Conservation (phyloP, 768 basidiomycete genomes). For the Vararia minispora region DNA sequence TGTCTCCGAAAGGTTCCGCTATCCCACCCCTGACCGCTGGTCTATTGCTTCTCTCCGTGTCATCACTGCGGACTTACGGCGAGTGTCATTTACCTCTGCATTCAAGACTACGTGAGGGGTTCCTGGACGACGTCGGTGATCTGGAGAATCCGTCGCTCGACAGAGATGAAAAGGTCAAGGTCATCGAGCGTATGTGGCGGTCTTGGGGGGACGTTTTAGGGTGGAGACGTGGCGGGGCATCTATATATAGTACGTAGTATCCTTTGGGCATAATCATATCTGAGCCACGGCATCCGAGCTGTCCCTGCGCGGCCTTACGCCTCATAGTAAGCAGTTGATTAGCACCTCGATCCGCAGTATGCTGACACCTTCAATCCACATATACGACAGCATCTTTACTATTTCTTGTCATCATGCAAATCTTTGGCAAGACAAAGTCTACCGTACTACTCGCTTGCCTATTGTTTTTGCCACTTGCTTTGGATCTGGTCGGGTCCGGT, state of each 20-base stretch:
- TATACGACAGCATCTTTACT: too few species aligned
- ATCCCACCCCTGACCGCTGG: conserved; percentile 58
- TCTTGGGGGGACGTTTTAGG: conserved; percentile 66
- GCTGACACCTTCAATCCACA: too few species aligned
- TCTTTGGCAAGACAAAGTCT: too few species aligned
- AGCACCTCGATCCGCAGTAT: too few species aligned
- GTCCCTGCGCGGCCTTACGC: too few species aligned
- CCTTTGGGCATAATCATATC: too few species aligned
- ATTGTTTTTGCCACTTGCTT: too few species aligned
- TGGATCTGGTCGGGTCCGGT: too few species aligned
- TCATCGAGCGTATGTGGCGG: conserved; percentile 83
- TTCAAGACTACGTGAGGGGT: conserved; percentile 61
- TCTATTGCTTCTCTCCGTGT: conserved; percentile 59
- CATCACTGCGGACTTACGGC: conserved; percentile 55
- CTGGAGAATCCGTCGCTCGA: conserved; percentile 66
- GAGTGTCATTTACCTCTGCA: conserved; percentile 41
- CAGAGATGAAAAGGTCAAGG: conserved; percentile 59
- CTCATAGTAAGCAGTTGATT: too few species aligned
- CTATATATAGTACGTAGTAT: neutral
- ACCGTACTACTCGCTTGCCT: too few species aligned
- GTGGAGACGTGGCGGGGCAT: conserved; percentile 32
- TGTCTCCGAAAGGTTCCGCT: conserved; percentile 12
- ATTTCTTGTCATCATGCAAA: too few species aligned
- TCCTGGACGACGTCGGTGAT: conserved; percentile 77
- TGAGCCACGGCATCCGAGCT: too few species aligned